Evolutionary conservation across 2,329 filamentous ascomycete genomes (phyloP), one percentile per base, ranked within the genome.

Genomic region (Colletotrichum sansevieriae): DNA sequence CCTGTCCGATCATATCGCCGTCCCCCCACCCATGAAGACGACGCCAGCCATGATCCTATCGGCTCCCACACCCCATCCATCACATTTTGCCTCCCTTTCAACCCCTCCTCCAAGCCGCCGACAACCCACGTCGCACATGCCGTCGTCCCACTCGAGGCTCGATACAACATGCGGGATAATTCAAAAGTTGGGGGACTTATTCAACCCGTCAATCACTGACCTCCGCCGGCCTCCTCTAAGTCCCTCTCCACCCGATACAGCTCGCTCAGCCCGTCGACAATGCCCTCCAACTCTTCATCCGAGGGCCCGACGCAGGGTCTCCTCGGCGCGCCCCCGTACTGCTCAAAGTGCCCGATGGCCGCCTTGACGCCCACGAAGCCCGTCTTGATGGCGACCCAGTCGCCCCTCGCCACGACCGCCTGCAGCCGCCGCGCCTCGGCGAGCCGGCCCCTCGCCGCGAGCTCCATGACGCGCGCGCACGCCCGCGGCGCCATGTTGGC

Each of bases 401-500:
- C 78, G 63, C 81, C 75, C 73, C 79, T 75, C 74, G 87, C 79
- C 68, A 86, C 74, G 72, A 80, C 71, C 62, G 79, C 89, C 78
- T 82, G 81, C 68, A 82, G 71, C 35, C 75, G 71, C n/a, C 85
- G 83, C 2, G 90, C 90, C 74, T 91, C 86, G 12, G 83, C 78
- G 8, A 77, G 65, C 66, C 87, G 83, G 33, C 90, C 91, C n/a
- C 82, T 78, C 44, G 83, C 82, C 77, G 88, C 92, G 6, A 92
- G 81, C 70, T 88, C 80, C 63, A 89, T 78, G 15, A 93, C 80
- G 74, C 88, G 81, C 29, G 90, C 84, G 77, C 90, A 91, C 3
- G 90, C 82, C 74, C 87, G 86, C 9, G 91, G 92, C 2, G 89
- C 85, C 51, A 94, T 82, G 77, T 95, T 94, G 35, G 87, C 92